Percentiles rank a stretch among this genome's conserved stretches.
Evolutionary conservation across 257 asterid genomes (phyloP).

Genomic region (Lycium ferocissimum): DNA sequence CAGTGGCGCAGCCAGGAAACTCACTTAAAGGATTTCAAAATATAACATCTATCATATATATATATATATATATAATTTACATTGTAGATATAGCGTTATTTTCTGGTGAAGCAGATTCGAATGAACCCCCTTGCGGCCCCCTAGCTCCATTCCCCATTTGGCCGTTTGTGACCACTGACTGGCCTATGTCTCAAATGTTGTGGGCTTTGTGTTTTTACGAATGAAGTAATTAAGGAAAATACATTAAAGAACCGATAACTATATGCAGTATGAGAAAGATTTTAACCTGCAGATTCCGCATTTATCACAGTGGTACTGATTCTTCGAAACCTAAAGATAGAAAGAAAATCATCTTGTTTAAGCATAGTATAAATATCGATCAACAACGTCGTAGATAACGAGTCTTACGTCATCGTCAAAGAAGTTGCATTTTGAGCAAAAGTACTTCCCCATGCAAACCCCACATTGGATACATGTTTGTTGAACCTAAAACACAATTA

Average conservation of each 20-base stretch:
- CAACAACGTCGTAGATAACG: not conserved
- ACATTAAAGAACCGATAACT: not conserved
- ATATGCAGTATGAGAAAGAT: not conserved
- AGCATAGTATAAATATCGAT: not conserved
- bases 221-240: not conserved
- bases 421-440: slow-evolving; percentile 67
- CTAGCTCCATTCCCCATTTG: too few species aligned
- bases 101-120: too few species aligned
- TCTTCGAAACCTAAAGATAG: slow-evolving; percentile 58
- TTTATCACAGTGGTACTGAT: slow-evolving; percentile 72
- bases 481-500: slow-evolving; percentile 49
- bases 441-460: slow-evolving; percentile 68
- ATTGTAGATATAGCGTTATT: too few species aligned
- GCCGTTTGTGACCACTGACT: not conserved
- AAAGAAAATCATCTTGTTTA: not conserved
- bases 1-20: too few species aligned
- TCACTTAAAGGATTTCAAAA: too few species aligned
- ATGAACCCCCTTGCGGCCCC: too few species aligned
- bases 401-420: slow-evolving; percentile 72
- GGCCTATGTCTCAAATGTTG: not conserved
- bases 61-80: too few species aligned
- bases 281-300: slow-evolving; percentile 85
- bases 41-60: too few species aligned
- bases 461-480: slow-evolving; percentile 61
- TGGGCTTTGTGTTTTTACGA: not conserved